These are phyloP conservation scores for Fermentozyma sake DNA, from an alignment of 1,139 yeast species.

Conservation along the genomic window DNA sequence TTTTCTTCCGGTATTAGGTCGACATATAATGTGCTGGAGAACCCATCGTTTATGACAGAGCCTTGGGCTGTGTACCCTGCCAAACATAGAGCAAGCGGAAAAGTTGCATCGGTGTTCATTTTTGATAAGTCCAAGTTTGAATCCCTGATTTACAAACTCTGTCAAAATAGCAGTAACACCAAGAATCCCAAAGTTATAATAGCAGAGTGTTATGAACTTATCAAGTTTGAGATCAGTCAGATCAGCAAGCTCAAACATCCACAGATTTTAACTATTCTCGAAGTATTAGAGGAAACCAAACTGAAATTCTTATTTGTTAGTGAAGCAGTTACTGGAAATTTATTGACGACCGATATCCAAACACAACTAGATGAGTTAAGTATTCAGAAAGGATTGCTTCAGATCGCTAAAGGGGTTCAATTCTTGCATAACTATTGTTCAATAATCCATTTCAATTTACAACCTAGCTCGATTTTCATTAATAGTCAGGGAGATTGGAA, in stretches of 20 bases:
- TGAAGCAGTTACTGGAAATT: conserved; percentile 63
- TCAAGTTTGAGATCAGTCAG: conserved; percentile 54
- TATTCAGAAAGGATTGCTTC: conserved; percentile 82
- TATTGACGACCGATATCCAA: conserved; percentile 42
- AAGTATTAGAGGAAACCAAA: conserved; percentile 84
- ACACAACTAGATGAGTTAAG: conserved; percentile 58
- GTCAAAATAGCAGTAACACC: conserved; percentile 38
- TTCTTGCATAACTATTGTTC: conserved; percentile 78
- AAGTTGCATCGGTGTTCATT: conserved; percentile 74
- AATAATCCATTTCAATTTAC: conserved; percentile 71
- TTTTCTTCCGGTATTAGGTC: conserved; percentile 69
- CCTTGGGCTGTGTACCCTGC: conserved; percentile 90
- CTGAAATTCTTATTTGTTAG: conserved; percentile 79
- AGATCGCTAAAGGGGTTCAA: conserved; percentile 71
- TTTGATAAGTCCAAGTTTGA: conserved; percentile 82
- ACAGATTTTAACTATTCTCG: conserved; percentile 72
- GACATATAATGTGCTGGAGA: conserved; percentile 65
- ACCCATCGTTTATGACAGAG: conserved; percentile 70
- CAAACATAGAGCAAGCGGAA: conserved; percentile 55
- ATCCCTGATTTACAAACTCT: conserved; percentile 46
- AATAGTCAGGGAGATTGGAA: conserved; percentile 95
- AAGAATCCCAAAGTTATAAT: conserved; percentile 37
- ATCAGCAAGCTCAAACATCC: conserved; percentile 86
- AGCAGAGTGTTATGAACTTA: conserved; percentile 36
- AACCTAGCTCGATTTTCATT: conserved; percentile 72